phyloP scores from a whole-genome alignment of 2,329 filamentous ascomycete genomes.

The Fusarium metavorans region DNA sequence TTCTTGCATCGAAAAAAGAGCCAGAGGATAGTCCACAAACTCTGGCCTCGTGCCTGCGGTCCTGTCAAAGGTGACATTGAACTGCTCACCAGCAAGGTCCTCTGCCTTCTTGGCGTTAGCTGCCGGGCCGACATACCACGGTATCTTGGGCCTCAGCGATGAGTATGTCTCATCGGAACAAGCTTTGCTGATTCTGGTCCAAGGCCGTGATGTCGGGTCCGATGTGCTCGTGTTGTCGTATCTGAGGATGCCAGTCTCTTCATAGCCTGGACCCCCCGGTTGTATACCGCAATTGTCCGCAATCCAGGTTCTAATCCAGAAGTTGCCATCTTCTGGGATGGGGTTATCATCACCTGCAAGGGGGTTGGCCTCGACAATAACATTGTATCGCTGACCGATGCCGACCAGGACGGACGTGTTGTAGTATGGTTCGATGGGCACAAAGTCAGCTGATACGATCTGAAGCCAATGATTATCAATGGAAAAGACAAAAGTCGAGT shows the following conservation, averaged over 20 bases:
- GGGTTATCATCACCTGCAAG: slow-evolving; percentile 17
- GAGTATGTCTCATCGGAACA: slow-evolving; percentile 38
- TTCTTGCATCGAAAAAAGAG: slow-evolving; percentile 22
- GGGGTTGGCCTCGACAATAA: slow-evolving; percentile 34
- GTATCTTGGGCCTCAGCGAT: slow-evolving; percentile 28
- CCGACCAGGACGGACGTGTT: slow-evolving; percentile 27
- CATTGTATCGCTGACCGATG: slow-evolving; percentile 37
- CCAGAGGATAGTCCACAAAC: slow-evolving; percentile 26
- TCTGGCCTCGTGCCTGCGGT: neutral
- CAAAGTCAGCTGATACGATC: slow-evolving; percentile 33
- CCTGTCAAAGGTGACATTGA: slow-evolving; percentile 28
- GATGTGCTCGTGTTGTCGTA: slow-evolving; percentile 20
- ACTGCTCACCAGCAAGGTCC: slow-evolving; percentile 15
- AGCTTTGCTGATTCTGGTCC: slow-evolving; percentile 12
- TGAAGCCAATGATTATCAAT: slow-evolving; percentile 41
- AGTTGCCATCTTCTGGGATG: slow-evolving; percentile 32
- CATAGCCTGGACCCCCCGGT: slow-evolving; percentile 22
- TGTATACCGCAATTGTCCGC: neutral
- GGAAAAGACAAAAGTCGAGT: slow-evolving; percentile 37
- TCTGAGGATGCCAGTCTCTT: slow-evolving; percentile 30
- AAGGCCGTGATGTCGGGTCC: slow-evolving; percentile 6
- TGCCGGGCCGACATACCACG: slow-evolving; percentile 35
- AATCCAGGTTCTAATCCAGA: slow-evolving; percentile 39
- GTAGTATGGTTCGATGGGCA: slow-evolving; percentile 34
- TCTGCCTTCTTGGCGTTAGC: slow-evolving; percentile 20